Evolutionary conservation across 2,329 filamentous ascomycete genomes (phyloP).

Genomic region (Camptophora hylomeconis): DNA sequence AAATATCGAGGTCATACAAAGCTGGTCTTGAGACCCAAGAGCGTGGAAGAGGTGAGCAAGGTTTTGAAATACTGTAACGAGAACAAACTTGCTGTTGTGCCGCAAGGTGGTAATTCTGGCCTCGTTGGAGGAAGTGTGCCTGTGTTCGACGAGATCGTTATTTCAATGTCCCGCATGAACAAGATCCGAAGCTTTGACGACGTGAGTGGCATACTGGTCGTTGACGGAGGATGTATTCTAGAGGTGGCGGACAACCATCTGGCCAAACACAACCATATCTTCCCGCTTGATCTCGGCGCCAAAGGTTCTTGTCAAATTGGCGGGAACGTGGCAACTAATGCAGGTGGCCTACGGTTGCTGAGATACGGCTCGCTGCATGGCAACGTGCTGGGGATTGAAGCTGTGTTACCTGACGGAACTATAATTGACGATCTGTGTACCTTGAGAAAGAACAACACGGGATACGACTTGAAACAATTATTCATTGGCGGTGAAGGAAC

Average conservation of each 20-base stretch:
- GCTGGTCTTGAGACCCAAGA: conserved; percentile 73
- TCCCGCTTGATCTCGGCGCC: conserved; percentile 91
- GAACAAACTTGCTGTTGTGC: conserved; percentile 80
- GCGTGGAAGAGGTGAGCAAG: conserved; percentile 77
- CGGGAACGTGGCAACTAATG: conserved; percentile 91
- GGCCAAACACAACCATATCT: conserved; percentile 72
- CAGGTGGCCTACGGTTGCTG: conserved; percentile 76
- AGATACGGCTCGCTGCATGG: conserved; percentile 92
- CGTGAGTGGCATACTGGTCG: conserved; percentile 78
- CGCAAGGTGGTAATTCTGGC: conserved; percentile 93
- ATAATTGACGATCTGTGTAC: conserved; percentile 78
- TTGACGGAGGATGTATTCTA: conserved; percentile 80
- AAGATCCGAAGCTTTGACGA: conserved; percentile 83
- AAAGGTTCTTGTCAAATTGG: conserved; percentile 96
- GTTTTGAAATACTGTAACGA: conserved; percentile 93
- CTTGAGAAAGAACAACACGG: conserved; percentile 95
- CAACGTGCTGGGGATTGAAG: conserved; percentile 82
- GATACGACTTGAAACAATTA: conserved; percentile 91
- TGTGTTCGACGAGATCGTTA: conserved; percentile 94
- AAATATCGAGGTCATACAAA: conserved; percentile 89
- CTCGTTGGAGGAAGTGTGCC: conserved; percentile 91
- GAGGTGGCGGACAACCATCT: conserved; percentile 81
- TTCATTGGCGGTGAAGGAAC: conserved; percentile 95
- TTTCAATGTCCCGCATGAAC: conserved; percentile 86
- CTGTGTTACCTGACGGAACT: conserved; percentile 84